Evolutionary conservation across 768 basidiomycete species (phyloP).

Genomic region (Russula virescens): DNA sequence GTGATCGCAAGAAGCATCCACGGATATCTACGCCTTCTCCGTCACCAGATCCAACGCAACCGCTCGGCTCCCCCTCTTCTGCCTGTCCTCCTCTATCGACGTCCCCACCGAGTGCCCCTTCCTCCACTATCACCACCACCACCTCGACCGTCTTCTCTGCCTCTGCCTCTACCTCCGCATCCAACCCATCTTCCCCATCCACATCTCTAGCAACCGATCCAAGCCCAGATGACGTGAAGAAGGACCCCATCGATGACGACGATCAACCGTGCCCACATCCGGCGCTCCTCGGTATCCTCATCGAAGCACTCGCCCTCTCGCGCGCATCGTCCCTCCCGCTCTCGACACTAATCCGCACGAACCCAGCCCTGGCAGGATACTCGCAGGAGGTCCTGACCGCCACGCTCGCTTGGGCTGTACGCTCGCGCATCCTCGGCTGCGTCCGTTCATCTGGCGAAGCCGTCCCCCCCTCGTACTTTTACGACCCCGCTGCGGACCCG

Average conservation of each 20-base stretch:
- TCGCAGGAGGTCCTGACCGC: background rate
- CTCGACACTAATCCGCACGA: slow-evolving; percentile 5
- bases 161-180: no score
- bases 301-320: slow-evolving; percentile 23
- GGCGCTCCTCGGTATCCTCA: slow-evolving; percentile 18
- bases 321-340: slow-evolving; percentile 21
- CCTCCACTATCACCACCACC: background rate
- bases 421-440: slow-evolving; percentile 9
- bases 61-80: background rate
- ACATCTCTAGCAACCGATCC: background rate
- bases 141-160: no score
- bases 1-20: slow-evolving; percentile 3
- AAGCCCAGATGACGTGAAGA: background rate
- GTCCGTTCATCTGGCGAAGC: slow-evolving; percentile 19
- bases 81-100: background rate
- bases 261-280: slow-evolving; percentile 13
- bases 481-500: slow-evolving; percentile 14
- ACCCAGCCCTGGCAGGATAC: background rate
- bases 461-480: slow-evolving; percentile 21
- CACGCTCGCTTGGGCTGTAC: slow-evolving; percentile 22
- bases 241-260: background rate
- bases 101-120: background rate
- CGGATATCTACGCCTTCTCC: no score
- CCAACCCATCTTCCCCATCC: no score
- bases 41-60: background rate